phyloP scores from a whole-genome alignment of 2,329 filamentous ascomycete species.

The Cucurbitaria berberidis region DNA sequence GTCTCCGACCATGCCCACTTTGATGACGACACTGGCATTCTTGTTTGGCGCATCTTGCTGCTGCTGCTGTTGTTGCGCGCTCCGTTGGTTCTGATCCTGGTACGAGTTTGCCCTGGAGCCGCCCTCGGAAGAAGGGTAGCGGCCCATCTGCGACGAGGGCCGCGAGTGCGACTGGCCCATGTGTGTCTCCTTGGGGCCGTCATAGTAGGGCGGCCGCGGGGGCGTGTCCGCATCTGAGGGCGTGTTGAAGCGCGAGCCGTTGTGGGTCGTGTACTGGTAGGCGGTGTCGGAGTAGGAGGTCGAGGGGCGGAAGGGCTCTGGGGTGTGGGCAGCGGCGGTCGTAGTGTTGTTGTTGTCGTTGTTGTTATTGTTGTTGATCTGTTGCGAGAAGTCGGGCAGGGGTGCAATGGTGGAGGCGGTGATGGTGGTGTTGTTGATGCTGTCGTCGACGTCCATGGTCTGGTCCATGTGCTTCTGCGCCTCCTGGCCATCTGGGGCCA shows the following conservation, averaged over 20 bases:
- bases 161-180: slow-evolving; percentile 49
- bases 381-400: slow-evolving; percentile 48
- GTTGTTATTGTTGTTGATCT: slow-evolving; percentile 31
- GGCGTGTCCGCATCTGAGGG: slow-evolving; percentile 57
- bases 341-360: no score
- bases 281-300: slow-evolving; percentile 61
- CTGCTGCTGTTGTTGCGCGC: slow-evolving; percentile 46
- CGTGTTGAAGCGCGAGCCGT: slow-evolving; percentile 51
- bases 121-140: slow-evolving; percentile 55
- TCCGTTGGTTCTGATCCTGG: slow-evolving; percentile 57
- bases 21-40: slow-evolving; percentile 84
- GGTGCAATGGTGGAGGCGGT: slow-evolving; percentile 48
- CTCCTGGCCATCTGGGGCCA: slow-evolving; percentile 22
- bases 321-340: slow-evolving; percentile 47
- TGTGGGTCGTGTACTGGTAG: slow-evolving; percentile 48
- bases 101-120: slow-evolving; percentile 47
- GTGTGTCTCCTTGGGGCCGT: slow-evolving; percentile 41
- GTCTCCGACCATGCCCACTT: slow-evolving; percentile 99
- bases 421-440: slow-evolving; percentile 57
- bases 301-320: slow-evolving; percentile 57
- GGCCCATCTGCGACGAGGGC: slow-evolving; percentile 59
- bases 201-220: slow-evolving; percentile 45
- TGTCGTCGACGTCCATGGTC: slow-evolving; percentile 53
- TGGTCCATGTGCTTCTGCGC: slow-evolving; percentile 45
- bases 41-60: slow-evolving; percentile 53